Evolutionary conservation across 176 grass and related monocot genomes (phyloP).

Genomic region (Rhynchospora tenuis): DNA sequence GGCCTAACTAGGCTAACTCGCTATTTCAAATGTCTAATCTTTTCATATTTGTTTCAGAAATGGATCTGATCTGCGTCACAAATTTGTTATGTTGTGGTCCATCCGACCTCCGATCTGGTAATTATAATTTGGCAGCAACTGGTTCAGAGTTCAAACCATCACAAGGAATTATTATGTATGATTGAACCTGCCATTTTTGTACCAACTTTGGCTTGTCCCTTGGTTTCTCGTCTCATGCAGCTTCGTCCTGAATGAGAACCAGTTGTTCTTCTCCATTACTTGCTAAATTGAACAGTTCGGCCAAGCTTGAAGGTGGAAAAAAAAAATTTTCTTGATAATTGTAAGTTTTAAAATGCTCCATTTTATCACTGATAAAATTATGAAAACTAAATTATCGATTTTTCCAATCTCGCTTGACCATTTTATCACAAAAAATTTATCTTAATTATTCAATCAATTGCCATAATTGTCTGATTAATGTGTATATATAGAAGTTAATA

Average conservation of each 20-base stretch:
- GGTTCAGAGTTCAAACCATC: neutral
- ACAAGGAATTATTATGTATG: conserved; percentile 23
- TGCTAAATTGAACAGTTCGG: neutral
- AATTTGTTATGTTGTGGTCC: conserved; percentile 9
- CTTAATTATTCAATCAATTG: no score
- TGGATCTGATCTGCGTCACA: neutral
- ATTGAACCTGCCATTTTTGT: conserved; percentile 24
- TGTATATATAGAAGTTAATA: no score
- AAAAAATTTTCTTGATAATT: neutral
- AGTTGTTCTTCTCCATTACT: neutral
- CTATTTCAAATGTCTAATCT: neutral
- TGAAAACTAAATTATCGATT: no score
- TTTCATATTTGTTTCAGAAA: neutral
- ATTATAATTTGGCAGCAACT: neutral
- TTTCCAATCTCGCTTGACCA: no score
- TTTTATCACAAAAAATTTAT: no score
- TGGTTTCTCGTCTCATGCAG: conserved; percentile 7
- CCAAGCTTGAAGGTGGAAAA: no score
- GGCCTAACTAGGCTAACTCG: neutral
- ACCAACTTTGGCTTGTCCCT: neutral
- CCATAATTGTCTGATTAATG: no score
- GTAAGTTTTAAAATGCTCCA: no score
- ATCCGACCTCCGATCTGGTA: neutral
- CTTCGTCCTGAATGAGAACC: neutral
- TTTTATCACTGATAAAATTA: no score